Conservation (phyloP, 2,329 filamentous ascomycete genomes). For the Orbilia oligospora region DNA sequence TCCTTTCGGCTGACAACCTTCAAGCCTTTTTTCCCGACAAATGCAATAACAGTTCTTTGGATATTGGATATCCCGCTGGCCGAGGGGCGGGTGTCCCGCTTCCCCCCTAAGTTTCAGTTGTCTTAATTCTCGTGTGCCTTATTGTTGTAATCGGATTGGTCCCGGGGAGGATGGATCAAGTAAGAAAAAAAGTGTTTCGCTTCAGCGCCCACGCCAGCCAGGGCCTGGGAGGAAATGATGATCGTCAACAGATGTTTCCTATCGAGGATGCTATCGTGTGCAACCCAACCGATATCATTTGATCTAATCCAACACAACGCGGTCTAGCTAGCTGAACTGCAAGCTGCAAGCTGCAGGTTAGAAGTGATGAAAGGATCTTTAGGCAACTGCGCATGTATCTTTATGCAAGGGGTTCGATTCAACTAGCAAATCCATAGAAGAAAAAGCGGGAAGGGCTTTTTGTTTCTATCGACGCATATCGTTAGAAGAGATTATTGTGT, state of each 20-base stretch:
- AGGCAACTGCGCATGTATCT: slow-evolving; percentile 2
- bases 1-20: slow-evolving; percentile 25
- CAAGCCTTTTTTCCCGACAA: not conserved
- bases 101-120: not conserved
- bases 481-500: not conserved
- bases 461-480: not conserved
- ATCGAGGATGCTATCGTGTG: slow-evolving; percentile 48
- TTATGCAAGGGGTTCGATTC: not conserved
- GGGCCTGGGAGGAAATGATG: slow-evolving; percentile 7
- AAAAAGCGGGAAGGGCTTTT: slow-evolving; percentile 9
- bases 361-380: slow-evolving; percentile 18
- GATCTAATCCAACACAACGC: slow-evolving; percentile 38
- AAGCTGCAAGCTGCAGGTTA: slow-evolving; percentile 3
- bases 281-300: slow-evolving; percentile 26
- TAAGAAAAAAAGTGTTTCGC: not conserved
- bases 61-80: slow-evolving; percentile 1
- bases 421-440: not conserved
- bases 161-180: not conserved
- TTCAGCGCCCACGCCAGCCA: not conserved
- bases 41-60: not conserved
- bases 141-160: slow-evolving; percentile 12
- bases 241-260: slow-evolving; percentile 40
- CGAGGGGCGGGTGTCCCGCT: slow-evolving; percentile 9
- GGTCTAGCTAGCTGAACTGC: not conserved
- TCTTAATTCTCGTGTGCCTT: not conserved